Percentiles rank a stretch among this genome's conserved stretches.
Conservation (phyloP, 495 filamentous ascomycete genomes). For the Podospora pseudocomata region DNA sequence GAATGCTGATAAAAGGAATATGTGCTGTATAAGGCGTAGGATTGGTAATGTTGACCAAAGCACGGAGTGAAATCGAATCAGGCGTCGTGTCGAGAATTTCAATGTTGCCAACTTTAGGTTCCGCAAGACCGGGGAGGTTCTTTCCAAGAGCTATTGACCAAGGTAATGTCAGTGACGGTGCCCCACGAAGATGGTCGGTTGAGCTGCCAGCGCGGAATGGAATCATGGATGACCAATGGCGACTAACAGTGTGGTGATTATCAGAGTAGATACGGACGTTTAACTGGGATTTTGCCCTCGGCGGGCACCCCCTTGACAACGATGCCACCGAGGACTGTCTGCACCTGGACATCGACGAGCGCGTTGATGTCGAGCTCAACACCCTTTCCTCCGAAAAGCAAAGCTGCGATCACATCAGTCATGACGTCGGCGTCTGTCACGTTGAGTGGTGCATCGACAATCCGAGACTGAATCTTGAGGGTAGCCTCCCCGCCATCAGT, state of each 20-base stretch:
- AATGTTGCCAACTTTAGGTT: conserved; percentile 60
- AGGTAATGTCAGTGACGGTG: conserved; percentile 14
- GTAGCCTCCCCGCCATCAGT: conserved; percentile 49
- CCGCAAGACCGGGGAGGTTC: conserved; percentile 46
- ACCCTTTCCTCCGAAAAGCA: conserved; percentile 65
- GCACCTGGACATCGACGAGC: conserved; percentile 75
- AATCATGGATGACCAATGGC: conserved; percentile 24
- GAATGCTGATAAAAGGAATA: conserved; percentile 73
- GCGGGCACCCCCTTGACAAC: conserved; percentile 77
- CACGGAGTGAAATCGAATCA: conserved; percentile 63
- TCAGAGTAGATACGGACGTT: conserved; percentile 62
- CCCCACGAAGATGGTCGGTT: background rate
- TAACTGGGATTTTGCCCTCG: conserved; percentile 78
- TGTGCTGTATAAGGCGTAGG: conserved; percentile 78
- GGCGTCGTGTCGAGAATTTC: conserved; percentile 64
- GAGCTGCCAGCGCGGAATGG: conserved; percentile 10
- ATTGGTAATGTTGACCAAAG: conserved; percentile 77
- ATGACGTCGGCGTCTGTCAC: conserved; percentile 76
- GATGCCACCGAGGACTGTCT: conserved; percentile 74
- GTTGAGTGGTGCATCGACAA: conserved; percentile 73
- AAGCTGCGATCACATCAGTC: conserved; percentile 64
- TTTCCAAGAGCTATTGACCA: conserved; percentile 35
- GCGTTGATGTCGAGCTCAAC: conserved; percentile 70
- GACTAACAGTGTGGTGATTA: conserved; percentile 49
- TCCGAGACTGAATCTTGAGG: conserved; percentile 66